Percentiles rank a stretch among this genome's conserved stretches.
These are phyloP conservation scores for Vigna nakashimae DNA, from an alignment of 306 rosid genomes.

Conservation along the genomic window DNA sequence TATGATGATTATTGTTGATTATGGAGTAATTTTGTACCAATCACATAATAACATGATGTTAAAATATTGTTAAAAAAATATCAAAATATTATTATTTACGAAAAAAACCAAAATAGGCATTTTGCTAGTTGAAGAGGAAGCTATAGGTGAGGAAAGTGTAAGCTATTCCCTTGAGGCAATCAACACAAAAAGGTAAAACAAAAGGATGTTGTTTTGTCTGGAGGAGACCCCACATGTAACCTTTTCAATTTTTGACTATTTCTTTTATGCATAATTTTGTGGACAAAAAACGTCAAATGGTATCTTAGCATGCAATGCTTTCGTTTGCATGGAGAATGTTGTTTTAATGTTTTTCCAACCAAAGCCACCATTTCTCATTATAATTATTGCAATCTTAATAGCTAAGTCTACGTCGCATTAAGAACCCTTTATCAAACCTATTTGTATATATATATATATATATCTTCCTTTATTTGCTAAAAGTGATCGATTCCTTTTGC, in stretches of 20 bases:
- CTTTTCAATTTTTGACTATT: conserved; percentile 11
- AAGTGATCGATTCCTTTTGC: conserved; percentile 53
- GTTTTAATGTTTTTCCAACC: conserved; percentile 28
- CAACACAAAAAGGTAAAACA: conserved; percentile 41
- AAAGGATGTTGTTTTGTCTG: conserved; percentile 33
- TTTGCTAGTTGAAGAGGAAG: conserved; percentile 4
- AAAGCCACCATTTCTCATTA: conserved; percentile 36
- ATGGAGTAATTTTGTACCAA: too few relatives aligned
- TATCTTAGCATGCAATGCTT: conserved; percentile 16
- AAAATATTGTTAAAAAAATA: too few relatives aligned
- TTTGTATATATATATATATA: conserved; percentile 36
- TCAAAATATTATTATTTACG: not conserved
- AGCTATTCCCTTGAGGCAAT: conserved; percentile 1
- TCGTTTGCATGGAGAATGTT: conserved; percentile 41
- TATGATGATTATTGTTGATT: too few relatives aligned
- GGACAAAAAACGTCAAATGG: conserved; percentile 28
- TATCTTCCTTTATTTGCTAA: conserved; percentile 50
- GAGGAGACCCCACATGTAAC: conserved; percentile 22
- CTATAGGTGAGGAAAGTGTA: conserved; percentile 4
- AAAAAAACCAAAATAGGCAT: not conserved
- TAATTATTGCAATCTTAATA: conserved; percentile 60
- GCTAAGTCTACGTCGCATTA: conserved; percentile 60
- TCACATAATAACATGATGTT: too few relatives aligned
- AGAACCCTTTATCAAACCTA: conserved; percentile 45
- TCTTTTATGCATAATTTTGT: not conserved